Percentiles rank a stretch among this genome's conserved stretches.
These are phyloP conservation scores for Mycosphaerella arachidis DNA, from an alignment of 2,329 filamentous ascomycete genomes.

Conservation along the genomic window DNA sequence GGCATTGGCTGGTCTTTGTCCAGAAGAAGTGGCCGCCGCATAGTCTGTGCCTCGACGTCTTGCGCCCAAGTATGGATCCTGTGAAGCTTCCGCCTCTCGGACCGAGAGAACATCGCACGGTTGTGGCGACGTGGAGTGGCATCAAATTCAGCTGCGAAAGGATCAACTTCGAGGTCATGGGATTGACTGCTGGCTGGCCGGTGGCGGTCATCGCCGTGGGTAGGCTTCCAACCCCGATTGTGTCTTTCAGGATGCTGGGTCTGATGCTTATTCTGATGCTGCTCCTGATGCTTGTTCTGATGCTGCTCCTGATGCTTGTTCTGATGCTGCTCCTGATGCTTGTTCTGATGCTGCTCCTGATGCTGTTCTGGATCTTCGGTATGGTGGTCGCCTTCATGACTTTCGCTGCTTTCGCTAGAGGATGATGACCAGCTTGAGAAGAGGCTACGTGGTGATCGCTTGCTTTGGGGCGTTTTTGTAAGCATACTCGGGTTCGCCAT, in stretches of 20 bases:
- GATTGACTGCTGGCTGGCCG: background rate
- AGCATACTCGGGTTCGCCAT: background rate
- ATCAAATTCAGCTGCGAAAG: background rate
- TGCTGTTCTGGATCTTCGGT: too few species aligned
- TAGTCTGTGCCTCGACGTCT: background rate
- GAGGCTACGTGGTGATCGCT: background rate
- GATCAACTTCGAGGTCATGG: background rate
- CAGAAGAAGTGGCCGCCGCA: background rate
- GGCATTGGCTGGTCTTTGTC: background rate
- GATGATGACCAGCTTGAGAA: background rate
- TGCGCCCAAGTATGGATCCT: background rate
- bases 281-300: too few species aligned
- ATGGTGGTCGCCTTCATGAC: background rate
- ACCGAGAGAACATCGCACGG: background rate
- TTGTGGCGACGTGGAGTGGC: background rate
- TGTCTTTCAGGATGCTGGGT: background rate
- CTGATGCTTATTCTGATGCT: too few species aligned
- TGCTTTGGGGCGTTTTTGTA: background rate
- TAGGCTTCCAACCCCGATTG: background rate
- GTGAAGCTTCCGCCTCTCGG: background rate
- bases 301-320: too few species aligned
- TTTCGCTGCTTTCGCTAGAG: background rate
- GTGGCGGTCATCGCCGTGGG: background rate
- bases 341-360: too few species aligned
- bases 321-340: too few species aligned